phyloP scores from a whole-genome alignment of 1,284 basidiomycete species.

The Dichomitus squalens region DNA sequence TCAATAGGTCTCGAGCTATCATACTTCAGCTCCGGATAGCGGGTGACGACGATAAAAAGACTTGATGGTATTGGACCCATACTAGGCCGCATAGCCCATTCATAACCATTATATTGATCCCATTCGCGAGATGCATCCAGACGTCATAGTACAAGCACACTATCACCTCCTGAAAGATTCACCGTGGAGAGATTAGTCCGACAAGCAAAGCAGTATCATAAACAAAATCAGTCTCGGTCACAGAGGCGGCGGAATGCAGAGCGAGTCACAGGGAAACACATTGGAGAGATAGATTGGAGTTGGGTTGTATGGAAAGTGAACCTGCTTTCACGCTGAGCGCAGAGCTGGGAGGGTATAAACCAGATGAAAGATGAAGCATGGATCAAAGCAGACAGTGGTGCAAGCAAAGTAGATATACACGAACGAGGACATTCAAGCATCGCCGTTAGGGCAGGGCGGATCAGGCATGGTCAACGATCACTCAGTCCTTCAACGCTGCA shows the following conservation, averaged over 20 bases:
- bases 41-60: background rate
- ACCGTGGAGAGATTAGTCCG: conserved; percentile 19
- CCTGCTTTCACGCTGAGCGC: too few species aligned
- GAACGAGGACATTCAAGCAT: background rate
- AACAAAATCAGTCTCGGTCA: conserved; percentile 8
- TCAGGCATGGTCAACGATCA: background rate
- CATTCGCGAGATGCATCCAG: conserved; percentile 20
- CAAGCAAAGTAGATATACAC: conserved; percentile 11
- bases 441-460: background rate
- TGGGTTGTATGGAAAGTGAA: background rate
- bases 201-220: conserved; percentile 19
- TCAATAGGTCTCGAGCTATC: conserved; percentile 89
- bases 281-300: background rate
- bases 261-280: background rate
- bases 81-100: background rate
- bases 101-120: conserved; percentile 12
- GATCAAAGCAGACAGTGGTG: background rate
- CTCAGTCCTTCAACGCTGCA: conserved; percentile 24
- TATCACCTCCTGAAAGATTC: conserved; percentile 21
- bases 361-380: conserved; percentile 3
- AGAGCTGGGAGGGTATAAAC: conserved; percentile 12
- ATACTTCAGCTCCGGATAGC: conserved; percentile 81
- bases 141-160: conserved; percentile 21
- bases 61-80: background rate
- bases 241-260: background rate